Evolutionary conservation across 192 early-diverging fungal genomes (phyloP).

Genomic region (Mortierella claussenii): DNA sequence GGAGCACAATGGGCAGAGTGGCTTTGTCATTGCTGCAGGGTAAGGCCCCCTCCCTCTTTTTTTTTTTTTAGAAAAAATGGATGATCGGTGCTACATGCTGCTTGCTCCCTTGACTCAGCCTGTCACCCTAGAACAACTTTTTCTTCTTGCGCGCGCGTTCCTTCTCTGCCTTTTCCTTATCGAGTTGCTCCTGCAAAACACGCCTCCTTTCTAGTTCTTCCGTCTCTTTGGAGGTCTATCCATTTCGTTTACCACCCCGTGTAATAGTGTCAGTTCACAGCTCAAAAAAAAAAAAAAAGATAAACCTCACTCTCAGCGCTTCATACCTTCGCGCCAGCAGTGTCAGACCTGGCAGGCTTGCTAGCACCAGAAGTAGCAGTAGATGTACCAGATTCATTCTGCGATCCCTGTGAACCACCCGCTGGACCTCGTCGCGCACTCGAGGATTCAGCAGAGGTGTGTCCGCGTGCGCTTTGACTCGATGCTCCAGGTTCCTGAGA

Average conservation of each 20-base stretch:
- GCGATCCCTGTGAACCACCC: too few relatives aligned
- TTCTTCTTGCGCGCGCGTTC: slow-evolving; percentile 31
- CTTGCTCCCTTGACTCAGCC: background rate
- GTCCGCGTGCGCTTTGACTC: slow-evolving; percentile 1
- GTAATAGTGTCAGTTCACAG: background rate
- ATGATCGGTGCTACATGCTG: background rate
- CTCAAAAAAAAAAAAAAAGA: too few relatives aligned
- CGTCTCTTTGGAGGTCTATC: slow-evolving; percentile 12
- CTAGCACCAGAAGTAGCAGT: too few relatives aligned
- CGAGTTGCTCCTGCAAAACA: slow-evolving; percentile 23
- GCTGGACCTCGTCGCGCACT: too few relatives aligned
- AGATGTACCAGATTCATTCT: too few relatives aligned
- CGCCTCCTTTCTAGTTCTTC: slow-evolving; percentile 33
- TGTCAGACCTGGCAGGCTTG: too few relatives aligned
- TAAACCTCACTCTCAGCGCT: too few relatives aligned
- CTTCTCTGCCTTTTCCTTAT: slow-evolving; percentile 30
- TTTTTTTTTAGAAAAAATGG: background rate
- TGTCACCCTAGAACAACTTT: slow-evolving; percentile 19
- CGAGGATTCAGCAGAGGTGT: too few relatives aligned
- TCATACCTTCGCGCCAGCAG: too few relatives aligned
- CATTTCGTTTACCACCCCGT: background rate
- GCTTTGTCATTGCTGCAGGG: too few relatives aligned
- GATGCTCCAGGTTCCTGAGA: background rate
- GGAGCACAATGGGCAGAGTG: too few relatives aligned
- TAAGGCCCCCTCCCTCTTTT: too few relatives aligned